Conservation (phyloP, 176 grass and related monocot genomes). For the Carex parvula region DNA sequence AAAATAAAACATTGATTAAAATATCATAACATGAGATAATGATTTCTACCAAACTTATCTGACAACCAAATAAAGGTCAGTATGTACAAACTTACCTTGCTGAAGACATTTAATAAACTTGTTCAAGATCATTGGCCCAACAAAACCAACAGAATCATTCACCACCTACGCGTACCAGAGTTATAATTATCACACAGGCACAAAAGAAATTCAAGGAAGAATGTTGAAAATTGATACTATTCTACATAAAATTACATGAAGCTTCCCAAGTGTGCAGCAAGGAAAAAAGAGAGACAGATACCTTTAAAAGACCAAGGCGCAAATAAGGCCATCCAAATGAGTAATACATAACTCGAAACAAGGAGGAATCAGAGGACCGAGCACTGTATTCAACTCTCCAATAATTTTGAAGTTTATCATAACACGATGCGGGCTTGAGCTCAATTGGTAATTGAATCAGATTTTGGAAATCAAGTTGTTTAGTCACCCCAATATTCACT, state of each 20-base stretch:
- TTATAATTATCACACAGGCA: constrained; percentile 1
- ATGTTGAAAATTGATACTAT: neutral
- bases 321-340: constrained; percentile 84
- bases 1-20: neutral
- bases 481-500: constrained; percentile 72
- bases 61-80: neutral
- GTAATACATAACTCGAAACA: constrained; percentile 66
- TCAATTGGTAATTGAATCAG: constrained; percentile 72
- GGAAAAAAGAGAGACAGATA: constrained; percentile 23
- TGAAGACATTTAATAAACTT: constrained; percentile 82
- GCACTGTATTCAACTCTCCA: constrained; percentile 62
- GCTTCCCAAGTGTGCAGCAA: neutral
- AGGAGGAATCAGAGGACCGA: constrained; percentile 44
- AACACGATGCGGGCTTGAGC: constrained; percentile 50
- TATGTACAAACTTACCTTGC: constrained; percentile 41
- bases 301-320: constrained; percentile 78
- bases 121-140: constrained; percentile 75
- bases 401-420: constrained; percentile 53
- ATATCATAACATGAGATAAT: neutral
- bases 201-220: neutral
- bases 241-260: constrained; percentile 15
- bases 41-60: neutral
- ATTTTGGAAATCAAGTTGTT: constrained; percentile 81
- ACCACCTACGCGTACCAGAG: constrained; percentile 42
- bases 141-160: constrained; percentile 85